Conservation (phyloP, 2,329 filamentous ascomycete species). For the Fonsecaea pugnacius region DNA sequence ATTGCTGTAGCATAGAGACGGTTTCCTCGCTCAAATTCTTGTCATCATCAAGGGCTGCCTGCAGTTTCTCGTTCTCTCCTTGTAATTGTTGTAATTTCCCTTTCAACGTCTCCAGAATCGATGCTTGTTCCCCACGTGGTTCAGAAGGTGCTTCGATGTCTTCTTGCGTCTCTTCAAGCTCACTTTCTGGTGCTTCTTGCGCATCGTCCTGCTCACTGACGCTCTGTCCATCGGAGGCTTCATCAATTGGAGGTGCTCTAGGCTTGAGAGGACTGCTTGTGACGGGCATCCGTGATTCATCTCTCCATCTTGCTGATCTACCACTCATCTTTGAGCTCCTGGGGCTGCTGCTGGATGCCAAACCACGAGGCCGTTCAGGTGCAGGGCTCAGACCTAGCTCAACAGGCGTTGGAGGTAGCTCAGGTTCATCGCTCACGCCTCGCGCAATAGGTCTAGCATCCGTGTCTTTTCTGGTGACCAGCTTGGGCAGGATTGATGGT, state of each 20-base stretch:
- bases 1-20: slow-evolving; percentile 11
- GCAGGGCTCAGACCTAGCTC: slow-evolving; percentile 31
- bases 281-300: slow-evolving; percentile 9
- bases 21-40: slow-evolving; percentile 16
- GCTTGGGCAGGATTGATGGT: slow-evolving; percentile 27
- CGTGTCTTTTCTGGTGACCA: slow-evolving; percentile 27
- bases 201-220: slow-evolving; percentile 12
- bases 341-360: slow-evolving; percentile 36
- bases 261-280: slow-evolving; percentile 39
- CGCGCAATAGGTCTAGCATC: slow-evolving; percentile 4
- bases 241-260: slow-evolving; percentile 14
- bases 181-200: slow-evolving; percentile 26
- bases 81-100: slow-evolving; percentile 19
- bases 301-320: slow-evolving; percentile 28
- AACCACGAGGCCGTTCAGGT: slow-evolving; percentile 35
- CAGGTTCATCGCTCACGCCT: slow-evolving; percentile 28
- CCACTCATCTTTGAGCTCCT: slow-evolving; percentile 30
- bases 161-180: slow-evolving; percentile 20
- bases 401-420: slow-evolving; percentile 37
- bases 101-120: slow-evolving; percentile 17
- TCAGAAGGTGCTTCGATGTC: slow-evolving; percentile 17
- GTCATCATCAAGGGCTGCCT: slow-evolving; percentile 19
- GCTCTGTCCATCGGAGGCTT: slow-evolving; percentile 4
- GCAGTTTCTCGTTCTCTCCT: slow-evolving; percentile 18
- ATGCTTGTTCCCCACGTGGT: slow-evolving; percentile 16